A percentile compares a stretch with the other conserved stretches of the same genome.
Evolutionary conservation across 805 yeast genomes (phyloP).

Genomic region (Wickerhamiella bombiphila): DNA sequence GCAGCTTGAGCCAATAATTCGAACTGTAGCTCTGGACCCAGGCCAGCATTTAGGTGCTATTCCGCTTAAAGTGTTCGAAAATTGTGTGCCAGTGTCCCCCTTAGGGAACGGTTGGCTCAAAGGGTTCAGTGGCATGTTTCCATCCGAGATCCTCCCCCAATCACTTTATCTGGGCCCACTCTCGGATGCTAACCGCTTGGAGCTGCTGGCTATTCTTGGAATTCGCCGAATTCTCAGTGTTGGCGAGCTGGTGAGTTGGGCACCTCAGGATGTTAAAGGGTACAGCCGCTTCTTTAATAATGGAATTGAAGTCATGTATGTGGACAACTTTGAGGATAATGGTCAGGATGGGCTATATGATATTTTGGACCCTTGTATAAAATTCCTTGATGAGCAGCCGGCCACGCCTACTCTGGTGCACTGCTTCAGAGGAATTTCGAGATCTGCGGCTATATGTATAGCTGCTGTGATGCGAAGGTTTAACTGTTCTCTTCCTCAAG

Average conservation of each 20-base stretch:
- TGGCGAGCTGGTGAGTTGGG: conserved; percentile 68
- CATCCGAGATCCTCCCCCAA: conserved; percentile 72
- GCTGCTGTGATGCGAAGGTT: conserved; percentile 84
- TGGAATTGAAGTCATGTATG: conserved; percentile 35
- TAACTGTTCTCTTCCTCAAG: conserved; percentile 51
- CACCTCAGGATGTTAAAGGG: conserved; percentile 19
- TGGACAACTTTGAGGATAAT: conserved; percentile 73
- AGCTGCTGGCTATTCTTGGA: conserved; percentile 47
- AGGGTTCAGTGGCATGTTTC: conserved; percentile 48
- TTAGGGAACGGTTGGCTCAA: no score
- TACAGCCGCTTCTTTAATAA: conserved; percentile 3
- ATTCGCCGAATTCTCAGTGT: conserved; percentile 69
- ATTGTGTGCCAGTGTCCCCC: no score
- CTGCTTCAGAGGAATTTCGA: conserved; percentile 89
- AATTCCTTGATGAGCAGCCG: conserved; percentile 39
- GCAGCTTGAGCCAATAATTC: background rate
- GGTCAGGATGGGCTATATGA: conserved; percentile 66
- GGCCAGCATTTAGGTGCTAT: no score
- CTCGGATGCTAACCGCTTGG: conserved; percentile 61
- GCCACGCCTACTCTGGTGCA: conserved; percentile 51
- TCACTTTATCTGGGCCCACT: conserved; percentile 76
- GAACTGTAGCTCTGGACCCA: no score
- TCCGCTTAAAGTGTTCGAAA: no score
- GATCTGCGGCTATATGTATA: conserved; percentile 90
- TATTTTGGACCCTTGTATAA: conserved; percentile 47